Conservation (phyloP, 208 protist species). For the Leishmania tarentolae region DNA sequence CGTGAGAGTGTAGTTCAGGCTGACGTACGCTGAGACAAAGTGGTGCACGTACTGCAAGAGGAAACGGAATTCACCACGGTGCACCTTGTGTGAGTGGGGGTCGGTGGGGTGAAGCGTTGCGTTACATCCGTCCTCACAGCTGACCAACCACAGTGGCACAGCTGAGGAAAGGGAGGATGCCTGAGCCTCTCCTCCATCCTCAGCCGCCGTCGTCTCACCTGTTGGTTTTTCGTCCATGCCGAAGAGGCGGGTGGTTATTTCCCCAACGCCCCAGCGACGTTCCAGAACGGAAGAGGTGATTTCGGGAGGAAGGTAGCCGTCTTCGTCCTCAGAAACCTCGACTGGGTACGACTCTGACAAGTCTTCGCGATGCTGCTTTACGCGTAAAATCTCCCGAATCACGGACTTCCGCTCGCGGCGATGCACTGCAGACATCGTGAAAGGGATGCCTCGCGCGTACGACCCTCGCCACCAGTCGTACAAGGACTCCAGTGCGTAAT, state of each 20-base stretch:
- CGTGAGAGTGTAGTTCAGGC: conserved; percentile 32
- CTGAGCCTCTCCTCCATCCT: background rate
- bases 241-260: conserved; percentile 28
- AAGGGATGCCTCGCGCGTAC: conserved; percentile 26
- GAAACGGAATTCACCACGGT: conserved; percentile 52
- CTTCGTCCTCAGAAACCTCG: conserved; percentile 26
- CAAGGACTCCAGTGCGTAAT: conserved; percentile 30
- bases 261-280: conserved; percentile 12
- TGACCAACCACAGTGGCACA: conserved; percentile 18
- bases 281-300: conserved; percentile 23
- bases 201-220: background rate
- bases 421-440: conserved; percentile 23
- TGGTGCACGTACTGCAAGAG: conserved; percentile 58
- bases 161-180: background rate
- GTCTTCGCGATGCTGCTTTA: conserved; percentile 25
- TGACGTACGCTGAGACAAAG: conserved; percentile 44
- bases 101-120: conserved; percentile 38
- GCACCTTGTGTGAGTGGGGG: conserved; percentile 42
- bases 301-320: conserved; percentile 24
- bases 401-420: conserved; percentile 15
- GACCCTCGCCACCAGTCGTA: conserved; percentile 35
- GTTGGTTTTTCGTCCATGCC: conserved; percentile 13
- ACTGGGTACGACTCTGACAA: conserved; percentile 26
- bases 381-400: conserved; percentile 29
- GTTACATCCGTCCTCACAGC: conserved; percentile 31